Evolutionary conservation across 495 filamentous ascomycete species (phyloP).

Genomic region (Parathielavia appendiculata): DNA sequence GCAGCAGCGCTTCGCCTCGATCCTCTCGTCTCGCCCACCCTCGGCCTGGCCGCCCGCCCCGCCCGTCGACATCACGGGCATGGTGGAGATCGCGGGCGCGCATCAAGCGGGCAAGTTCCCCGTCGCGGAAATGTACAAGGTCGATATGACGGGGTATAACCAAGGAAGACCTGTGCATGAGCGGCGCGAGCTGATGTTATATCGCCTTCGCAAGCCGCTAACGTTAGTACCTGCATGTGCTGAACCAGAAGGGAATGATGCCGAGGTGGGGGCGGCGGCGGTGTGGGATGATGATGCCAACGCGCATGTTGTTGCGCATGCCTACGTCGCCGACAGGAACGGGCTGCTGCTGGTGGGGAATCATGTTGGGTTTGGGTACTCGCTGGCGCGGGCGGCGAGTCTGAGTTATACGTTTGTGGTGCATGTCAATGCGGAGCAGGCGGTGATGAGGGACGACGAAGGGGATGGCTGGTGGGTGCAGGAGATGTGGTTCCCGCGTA

Average conservation of each 20-base stretch:
- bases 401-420: constrained; percentile 60
- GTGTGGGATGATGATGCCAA: constrained; percentile 37
- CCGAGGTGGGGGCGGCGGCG: neutral
- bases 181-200: constrained; percentile 55
- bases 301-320: constrained; percentile 58
- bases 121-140: constrained; percentile 56
- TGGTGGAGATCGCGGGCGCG: constrained; percentile 26
- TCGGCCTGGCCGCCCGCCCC: constrained; percentile 41
- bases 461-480: constrained; percentile 64
- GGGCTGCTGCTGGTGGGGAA: constrained; percentile 59
- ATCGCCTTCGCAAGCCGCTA: constrained; percentile 49
- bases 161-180: constrained; percentile 45
- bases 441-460: constrained; percentile 34
- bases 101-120: constrained; percentile 47
- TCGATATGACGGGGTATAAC: constrained; percentile 58
- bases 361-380: constrained; percentile 51
- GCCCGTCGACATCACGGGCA: constrained; percentile 35
- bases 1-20: constrained; percentile 35
- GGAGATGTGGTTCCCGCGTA: constrained; percentile 56
- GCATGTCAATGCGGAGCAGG: constrained; percentile 46
- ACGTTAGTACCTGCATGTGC: too few species aligned
- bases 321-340: constrained; percentile 65
- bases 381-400: constrained; percentile 51
- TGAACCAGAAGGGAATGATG: too few species aligned
- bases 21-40: constrained; percentile 31